Evolutionary conservation across 2,329 filamentous ascomycete genomes (phyloP).

Genomic region (Hypoxylon sp.): DNA sequence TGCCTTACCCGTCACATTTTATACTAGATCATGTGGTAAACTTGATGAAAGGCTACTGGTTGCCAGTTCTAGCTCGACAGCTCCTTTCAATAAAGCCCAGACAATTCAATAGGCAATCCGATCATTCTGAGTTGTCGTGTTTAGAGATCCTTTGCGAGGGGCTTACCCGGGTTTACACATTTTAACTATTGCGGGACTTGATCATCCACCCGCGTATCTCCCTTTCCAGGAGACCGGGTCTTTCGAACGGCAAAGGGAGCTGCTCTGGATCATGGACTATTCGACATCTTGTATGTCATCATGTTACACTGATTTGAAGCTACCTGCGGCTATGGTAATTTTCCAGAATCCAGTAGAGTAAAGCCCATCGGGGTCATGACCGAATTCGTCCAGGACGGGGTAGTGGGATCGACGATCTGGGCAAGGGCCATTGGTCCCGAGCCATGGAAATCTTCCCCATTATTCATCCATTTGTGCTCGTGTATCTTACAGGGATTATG

Average conservation of each 20-base stretch:
- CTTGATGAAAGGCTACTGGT: constrained; percentile 7
- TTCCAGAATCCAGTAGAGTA: constrained; percentile 34
- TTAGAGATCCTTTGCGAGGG: constrained; percentile 1
- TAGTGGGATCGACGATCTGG: constrained; percentile 43
- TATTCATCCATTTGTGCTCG: constrained; percentile 35
- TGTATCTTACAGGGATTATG: constrained; percentile 20
- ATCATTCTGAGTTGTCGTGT: not conserved
- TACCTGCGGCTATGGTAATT: constrained; percentile 32
- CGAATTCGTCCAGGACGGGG: constrained; percentile 40
- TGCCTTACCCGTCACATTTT: not conserved
- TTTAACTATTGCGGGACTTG: constrained; percentile 6
- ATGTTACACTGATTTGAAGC: constrained; percentile 22
- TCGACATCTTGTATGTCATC: constrained; percentile 25
- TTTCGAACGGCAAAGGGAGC: not conserved
- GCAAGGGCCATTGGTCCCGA: constrained; percentile 43
- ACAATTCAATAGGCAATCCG: not conserved
- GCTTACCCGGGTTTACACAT: constrained; percentile 9
- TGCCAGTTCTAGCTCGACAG: constrained; percentile 11
- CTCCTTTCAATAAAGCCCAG: constrained; percentile 2
- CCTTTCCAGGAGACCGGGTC: not conserved
- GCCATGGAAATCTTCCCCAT: constrained; percentile 41
- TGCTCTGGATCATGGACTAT: constrained; percentile 2
- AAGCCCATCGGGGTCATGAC: constrained; percentile 39
- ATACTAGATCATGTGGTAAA: not conserved
- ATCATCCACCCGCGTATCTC: constrained; percentile 6